These are phyloP conservation scores for Obelidium mucronatum DNA, from an alignment of 192 early-diverging fungal genomes.

Conservation along the genomic window DNA sequence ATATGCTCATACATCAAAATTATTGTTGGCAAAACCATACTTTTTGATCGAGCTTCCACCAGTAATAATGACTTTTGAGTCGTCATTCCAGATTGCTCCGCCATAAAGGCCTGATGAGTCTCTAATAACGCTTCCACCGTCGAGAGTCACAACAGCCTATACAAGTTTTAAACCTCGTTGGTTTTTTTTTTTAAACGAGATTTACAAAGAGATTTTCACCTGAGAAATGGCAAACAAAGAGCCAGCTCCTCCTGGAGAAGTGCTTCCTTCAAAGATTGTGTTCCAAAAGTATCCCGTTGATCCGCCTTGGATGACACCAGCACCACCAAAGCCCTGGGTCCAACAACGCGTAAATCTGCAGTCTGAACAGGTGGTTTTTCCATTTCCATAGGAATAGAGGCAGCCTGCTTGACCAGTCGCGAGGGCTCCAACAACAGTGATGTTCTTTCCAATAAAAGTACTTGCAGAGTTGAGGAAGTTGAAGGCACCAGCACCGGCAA, in stretches of 20 bases:
- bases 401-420: conserved; percentile 8
- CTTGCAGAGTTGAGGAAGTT: neutral
- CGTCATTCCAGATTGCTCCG: neutral
- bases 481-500: neutral
- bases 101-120: neutral
- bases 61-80: neutral
- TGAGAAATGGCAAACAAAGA: neutral
- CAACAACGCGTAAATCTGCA: neutral
- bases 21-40: neutral
- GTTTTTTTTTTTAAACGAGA: too few species aligned
- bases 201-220: neutral
- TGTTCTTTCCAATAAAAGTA: conserved; percentile 3
- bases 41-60: neutral
- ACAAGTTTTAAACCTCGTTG: neutral
- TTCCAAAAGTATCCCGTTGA: neutral
- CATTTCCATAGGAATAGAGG: neutral
- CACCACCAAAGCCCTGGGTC: conserved; percentile 7
- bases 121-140: neutral
- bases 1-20: neutral
- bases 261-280: neutral
- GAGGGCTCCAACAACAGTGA: neutral
- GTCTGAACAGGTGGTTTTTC: conserved; percentile 3
- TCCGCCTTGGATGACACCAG: neutral
- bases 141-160: neutral
- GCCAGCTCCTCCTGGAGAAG: neutral